Percentiles rank a stretch among this genome's conserved stretches.
Evolutionary conservation across 495 filamentous ascomycete species (phyloP).

Genomic region (Geopyxis carbonaria): DNA sequence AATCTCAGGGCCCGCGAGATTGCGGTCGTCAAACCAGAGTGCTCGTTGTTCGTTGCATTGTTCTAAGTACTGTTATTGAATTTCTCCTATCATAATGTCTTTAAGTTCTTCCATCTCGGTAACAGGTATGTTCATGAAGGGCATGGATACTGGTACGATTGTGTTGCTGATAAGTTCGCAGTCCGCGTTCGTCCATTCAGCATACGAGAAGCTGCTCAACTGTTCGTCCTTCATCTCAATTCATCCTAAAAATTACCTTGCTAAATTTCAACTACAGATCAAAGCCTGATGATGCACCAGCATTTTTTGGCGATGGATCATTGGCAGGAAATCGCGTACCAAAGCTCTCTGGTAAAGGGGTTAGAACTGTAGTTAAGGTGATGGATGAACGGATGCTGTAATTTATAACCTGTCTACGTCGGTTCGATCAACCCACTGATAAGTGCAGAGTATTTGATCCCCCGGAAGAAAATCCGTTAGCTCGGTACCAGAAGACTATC

Average conservation of each 20-base stretch:
- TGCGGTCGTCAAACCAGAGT: no score
- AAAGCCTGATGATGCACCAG: conserved; percentile 64
- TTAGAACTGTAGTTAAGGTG: conserved; percentile 85
- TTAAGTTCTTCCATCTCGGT: conserved; percentile 48
- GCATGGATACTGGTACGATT: background rate
- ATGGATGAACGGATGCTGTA: conserved; percentile 93
- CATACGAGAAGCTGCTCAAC: conserved; percentile 51
- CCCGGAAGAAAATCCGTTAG: conserved; percentile 89
- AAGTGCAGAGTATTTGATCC: conserved; percentile 80
- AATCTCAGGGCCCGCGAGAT: no score
- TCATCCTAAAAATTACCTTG: background rate
- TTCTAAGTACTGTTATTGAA: no score
- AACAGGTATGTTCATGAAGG: conserved; percentile 30
- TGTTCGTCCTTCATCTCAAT: conserved; percentile 30
- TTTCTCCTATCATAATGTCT: background rate
- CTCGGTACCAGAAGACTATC: conserved; percentile 69
- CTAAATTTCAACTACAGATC: conserved; percentile 32
- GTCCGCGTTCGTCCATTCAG: conserved; percentile 94
- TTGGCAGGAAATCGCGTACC: conserved; percentile 68
- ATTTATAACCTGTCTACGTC: no score
- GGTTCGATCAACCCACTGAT: conserved; percentile 2
- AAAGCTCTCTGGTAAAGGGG: conserved; percentile 69
- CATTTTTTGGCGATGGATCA: conserved; percentile 91
- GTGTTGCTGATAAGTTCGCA: conserved; percentile 25
- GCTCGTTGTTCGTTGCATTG: no score